Base-by-base conservation (phyloP, 768 basidiomycete genomes). In the Lentinula sp. region DNA sequence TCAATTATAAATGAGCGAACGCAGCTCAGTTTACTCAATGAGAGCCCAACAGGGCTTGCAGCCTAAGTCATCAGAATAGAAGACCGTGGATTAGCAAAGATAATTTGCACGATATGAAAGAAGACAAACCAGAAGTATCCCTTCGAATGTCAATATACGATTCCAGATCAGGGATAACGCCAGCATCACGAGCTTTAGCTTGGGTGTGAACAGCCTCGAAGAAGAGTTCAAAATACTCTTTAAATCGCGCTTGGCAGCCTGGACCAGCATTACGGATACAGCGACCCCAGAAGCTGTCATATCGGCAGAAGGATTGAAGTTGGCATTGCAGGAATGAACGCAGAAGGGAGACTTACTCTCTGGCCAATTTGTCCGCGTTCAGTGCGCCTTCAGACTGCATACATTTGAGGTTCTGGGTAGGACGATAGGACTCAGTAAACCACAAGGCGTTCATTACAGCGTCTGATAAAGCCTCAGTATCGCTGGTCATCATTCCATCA, bases 11-110 rank as follows among this genome's bases (percentile, higher is more conserved):
- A 43, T 43, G 15, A 16, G 16, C 16, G 1, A n/a, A 16, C n/a
- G 16, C 42, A 31, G 13, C 9, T 50, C 53, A 51, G 73, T 76
- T 21, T 60, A 90, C 78, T 91, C 88, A 57, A 91, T 86, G 32
- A 91, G 76, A 16, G 81, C 88, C 83, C 85, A 91, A 70, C 85
- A 86, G 6, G 87, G 82, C 69, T 89, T 89, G 71, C 88, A 90
- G 1, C 80, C 81, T 66, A 54, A 15, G 21, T 8, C 4, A 13
- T 39, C 37, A 39, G 13, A 9, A 39, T 8, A 5, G 5, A 39
- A 39, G 37, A 32, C 3, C 35, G 51, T 35, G 4, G 8, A 42
- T 18, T 10, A 3, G 3, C 21, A 46, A 42, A 42, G 18, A 42
- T 10, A 43, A 59, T n/a, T 13, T 43, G 1, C 49, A 45, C 15